phyloP scores from a whole-genome alignment of 306 rosid species.

The Cicer bijugum region DNA sequence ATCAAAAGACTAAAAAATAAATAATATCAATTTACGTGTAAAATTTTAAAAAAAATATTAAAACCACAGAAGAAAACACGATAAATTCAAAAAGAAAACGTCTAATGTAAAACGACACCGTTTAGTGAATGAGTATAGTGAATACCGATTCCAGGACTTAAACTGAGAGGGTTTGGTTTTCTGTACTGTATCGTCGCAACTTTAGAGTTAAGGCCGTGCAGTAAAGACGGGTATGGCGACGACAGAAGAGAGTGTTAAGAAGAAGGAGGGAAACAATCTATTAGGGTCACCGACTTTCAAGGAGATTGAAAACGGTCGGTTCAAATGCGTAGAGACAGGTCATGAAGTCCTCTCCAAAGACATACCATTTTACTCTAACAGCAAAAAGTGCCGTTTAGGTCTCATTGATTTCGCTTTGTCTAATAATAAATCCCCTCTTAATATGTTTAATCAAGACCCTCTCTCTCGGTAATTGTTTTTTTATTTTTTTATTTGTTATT shows the following conservation, averaged over 20 bases:
- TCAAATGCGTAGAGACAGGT: constrained; percentile 81
- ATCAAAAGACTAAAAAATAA: no score
- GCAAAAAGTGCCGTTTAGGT: constrained; percentile 90
- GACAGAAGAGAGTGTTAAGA: constrained; percentile 37
- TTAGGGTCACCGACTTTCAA: constrained; percentile 80
- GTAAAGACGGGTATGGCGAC: constrained; percentile 45
- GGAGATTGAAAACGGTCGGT: constrained; percentile 74
- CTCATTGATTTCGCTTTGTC: constrained; percentile 74
- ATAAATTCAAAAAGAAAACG: no score
- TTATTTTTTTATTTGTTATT: no score
- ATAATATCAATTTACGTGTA: no score
- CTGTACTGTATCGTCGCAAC: neutral
- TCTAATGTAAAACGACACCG: neutral
- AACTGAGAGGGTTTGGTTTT: neutral
- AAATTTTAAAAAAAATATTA: no score
- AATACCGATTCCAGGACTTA: neutral
- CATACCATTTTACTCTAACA: constrained; percentile 61
- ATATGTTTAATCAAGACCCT: constrained; percentile 81
- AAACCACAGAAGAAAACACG: no score
- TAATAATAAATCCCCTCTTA: constrained; percentile 72
- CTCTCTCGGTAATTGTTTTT: constrained; percentile 58
- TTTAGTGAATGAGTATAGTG: neutral
- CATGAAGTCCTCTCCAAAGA: constrained; percentile 79
- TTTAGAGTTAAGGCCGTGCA: neutral
- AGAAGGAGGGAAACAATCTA: constrained; percentile 71